Base-by-base conservation (phyloP, 1,284 basidiomycete species). In the Pterulicium gracile region DNA sequence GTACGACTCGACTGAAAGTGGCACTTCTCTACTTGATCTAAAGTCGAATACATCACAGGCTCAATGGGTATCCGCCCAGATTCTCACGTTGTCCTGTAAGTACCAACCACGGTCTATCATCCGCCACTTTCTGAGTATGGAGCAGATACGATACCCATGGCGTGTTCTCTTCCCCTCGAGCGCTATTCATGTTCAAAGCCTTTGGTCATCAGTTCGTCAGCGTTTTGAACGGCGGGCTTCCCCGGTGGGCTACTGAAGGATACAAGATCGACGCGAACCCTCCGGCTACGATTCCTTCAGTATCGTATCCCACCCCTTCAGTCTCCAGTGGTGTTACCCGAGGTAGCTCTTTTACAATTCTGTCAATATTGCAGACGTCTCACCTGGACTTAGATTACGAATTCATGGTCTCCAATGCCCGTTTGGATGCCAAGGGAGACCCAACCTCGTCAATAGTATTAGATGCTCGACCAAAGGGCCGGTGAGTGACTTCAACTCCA, bases 161-260 rank as follows among this genome's bases (percentile, higher is more conserved):
- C 4, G 69, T 96, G 19, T 95, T 97, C 68, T 92, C 88, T 1
- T 77, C 89, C 19, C 92, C 94, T 43, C 78, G 94, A 49, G 89
- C 88, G 2, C 73, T 92, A 19, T 97, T 87, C 70, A 97, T 89
- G 67, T 95, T 96, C 73, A 79, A 87, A 60, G 75, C 85, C 18
- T 91, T 94, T 60, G 88, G 89, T 4, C 93, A 97, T 61, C 62
- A 72, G 39, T 82, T 81, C 42, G 88, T 91, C 3, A 90, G 87
- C 50, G 76, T 96, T 14, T 71, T 97, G 7, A 79, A 97, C 61
- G 94, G 93, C 15, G 93, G 93, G 20, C 72, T 97, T 10, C 89
- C 89, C 15, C 69, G 77, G 27, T 98, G 91, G 89, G 71, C 81
- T 50, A 74, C 72, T 23, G 82, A 89, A 58, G 82, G 83, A 3